Conservation (phyloP, 371 early-diverging fungal species). For the Apophysomyces sp. region DNA sequence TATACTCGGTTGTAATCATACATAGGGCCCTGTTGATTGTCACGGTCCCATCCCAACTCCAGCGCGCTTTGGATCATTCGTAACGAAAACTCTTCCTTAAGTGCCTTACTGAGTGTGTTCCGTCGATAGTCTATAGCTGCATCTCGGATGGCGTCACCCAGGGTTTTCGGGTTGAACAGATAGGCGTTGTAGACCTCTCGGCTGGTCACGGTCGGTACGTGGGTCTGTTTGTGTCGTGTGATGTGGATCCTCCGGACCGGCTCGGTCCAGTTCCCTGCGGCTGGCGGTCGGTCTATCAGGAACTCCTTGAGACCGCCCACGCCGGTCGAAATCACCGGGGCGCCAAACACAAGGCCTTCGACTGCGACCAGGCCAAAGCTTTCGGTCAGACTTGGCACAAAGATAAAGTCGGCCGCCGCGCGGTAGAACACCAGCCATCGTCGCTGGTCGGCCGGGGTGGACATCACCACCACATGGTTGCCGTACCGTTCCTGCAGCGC, state of each 20-base stretch:
- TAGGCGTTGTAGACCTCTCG: constrained; percentile 57
- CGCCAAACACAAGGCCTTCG: constrained; percentile 64
- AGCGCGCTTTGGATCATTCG: constrained; percentile 46
- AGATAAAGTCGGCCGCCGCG: constrained; percentile 62
- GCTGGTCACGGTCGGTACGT: constrained; percentile 33
- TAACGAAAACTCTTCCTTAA: constrained; percentile 41
- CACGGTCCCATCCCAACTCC: constrained; percentile 50
- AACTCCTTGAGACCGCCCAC: constrained; percentile 59
- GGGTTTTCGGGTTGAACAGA: constrained; percentile 34
- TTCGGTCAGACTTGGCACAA: constrained; percentile 61
- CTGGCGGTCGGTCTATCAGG: constrained; percentile 46
- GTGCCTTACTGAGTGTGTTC: constrained; percentile 12
- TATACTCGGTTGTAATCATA: constrained; percentile 47
- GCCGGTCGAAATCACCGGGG: constrained; percentile 58
- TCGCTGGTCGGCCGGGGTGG: constrained; percentile 40
- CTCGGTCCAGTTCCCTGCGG: constrained; percentile 10
- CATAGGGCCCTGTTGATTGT: constrained; percentile 35
- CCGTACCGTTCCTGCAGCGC: constrained; percentile 40
- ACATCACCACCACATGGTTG: constrained; percentile 47
- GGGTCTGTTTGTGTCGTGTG: constrained; percentile 11
- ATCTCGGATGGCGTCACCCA: constrained; percentile 40
- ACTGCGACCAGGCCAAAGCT: constrained; percentile 65
- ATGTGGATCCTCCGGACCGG: constrained; percentile 27
- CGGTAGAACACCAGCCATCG: constrained; percentile 55
- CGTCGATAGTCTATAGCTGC: constrained; percentile 32